Evolutionary conservation across 2,329 filamentous ascomycete genomes (phyloP), one percentile per base, ranked within the genome.

Genomic region (Ambrosiella xylebori): DNA sequence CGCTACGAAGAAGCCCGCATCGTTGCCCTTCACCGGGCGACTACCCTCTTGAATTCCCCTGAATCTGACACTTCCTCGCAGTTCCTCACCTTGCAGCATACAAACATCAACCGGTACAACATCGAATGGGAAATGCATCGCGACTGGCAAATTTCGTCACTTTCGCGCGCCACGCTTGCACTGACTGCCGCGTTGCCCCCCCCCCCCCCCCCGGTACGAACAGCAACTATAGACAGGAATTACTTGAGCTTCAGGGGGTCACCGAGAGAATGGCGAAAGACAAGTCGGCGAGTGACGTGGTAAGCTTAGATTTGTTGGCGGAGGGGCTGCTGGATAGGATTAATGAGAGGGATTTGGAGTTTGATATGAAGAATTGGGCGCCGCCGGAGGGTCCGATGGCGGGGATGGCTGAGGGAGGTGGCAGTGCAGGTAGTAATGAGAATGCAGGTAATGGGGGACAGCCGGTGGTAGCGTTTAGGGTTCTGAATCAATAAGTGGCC

Each of bases 1-100:
- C 55, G 61, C 11, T 61, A 66, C 56, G 65, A 63, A 61, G 63
- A 66, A 13, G 64, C 67, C 17, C 59, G 64, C 17, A 63, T 63
- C 15, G 66, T 69, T 58, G 59, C 62, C 4, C 61, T 64, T 15
- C 51, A 54, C 7, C 59, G 61, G 15, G 41, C 50, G 15, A n/a
- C 40, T 27, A 27, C 11, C 36, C 53, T 11, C n/a, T 57, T 17
- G 7, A 35, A 9, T 15, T 17, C 1, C 11, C n/a, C 54, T 11
- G 7, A 35, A 4, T 15, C 35, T 1, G 56, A 56, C 1, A 38
- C n/a, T 1, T 17, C 54, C 2, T 11, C 38, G 7, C n/a, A n/a
- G 5, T 57, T 58, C 19, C 41, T 45, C 13, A 54, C 49, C 13
- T 40, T 61, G 13, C 41, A 56, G 15, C 47, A 47, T 47, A 61